A percentile compares a stretch with the other conserved stretches of the same genome.
phyloP scores from a whole-genome alignment of 2,329 filamentous ascomycete species.

The Neofusicoccum sp. region DNA sequence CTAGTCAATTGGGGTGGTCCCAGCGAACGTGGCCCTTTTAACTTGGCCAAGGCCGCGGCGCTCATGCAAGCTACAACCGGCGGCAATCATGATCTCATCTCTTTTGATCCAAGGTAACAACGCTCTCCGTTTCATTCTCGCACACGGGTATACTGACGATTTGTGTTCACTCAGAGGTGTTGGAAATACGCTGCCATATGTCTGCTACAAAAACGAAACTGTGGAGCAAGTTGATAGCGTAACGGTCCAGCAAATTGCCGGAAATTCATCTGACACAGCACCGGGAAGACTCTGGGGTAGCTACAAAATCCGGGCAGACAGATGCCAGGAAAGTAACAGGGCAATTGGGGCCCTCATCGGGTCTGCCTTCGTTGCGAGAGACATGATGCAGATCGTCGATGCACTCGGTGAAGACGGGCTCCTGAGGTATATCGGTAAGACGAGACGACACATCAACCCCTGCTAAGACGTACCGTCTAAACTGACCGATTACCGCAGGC shows the following conservation, averaged over 20 bases:
- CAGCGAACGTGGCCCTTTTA: slow-evolving; percentile 18
- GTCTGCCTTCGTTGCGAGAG: slow-evolving; percentile 46
- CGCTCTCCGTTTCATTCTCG: not conserved
- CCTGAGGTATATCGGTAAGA: slow-evolving; percentile 34
- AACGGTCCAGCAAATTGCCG: not conserved
- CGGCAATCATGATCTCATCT: slow-evolving; percentile 21
- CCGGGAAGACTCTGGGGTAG: slow-evolving; percentile 19
- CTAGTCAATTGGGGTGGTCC: slow-evolving; percentile 27
- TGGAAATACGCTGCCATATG: slow-evolving; percentile 19
- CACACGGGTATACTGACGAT: not conserved
- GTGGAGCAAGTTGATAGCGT: not conserved
- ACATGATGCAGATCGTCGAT: slow-evolving; percentile 47
- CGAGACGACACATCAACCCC: not conserved
- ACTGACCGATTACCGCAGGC: slow-evolving; percentile 34
- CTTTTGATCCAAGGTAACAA: not conserved
- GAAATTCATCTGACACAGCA: slow-evolving; percentile 20
- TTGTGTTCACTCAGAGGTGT: not conserved
- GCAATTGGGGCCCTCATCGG: slow-evolving; percentile 38
- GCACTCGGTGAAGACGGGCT: slow-evolving; percentile 42
- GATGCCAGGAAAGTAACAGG: slow-evolving; percentile 21
- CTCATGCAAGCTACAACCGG: slow-evolving; percentile 16
- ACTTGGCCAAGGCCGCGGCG: slow-evolving; percentile 3
- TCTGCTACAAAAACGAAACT: slow-evolving; percentile 19
- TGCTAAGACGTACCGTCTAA: slow-evolving; percentile 25
- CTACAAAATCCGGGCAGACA: not conserved